These are phyloP conservation scores for Lophiotrema nucula DNA, from an alignment of 495 filamentous ascomycete genomes.

Conservation along the genomic window DNA sequence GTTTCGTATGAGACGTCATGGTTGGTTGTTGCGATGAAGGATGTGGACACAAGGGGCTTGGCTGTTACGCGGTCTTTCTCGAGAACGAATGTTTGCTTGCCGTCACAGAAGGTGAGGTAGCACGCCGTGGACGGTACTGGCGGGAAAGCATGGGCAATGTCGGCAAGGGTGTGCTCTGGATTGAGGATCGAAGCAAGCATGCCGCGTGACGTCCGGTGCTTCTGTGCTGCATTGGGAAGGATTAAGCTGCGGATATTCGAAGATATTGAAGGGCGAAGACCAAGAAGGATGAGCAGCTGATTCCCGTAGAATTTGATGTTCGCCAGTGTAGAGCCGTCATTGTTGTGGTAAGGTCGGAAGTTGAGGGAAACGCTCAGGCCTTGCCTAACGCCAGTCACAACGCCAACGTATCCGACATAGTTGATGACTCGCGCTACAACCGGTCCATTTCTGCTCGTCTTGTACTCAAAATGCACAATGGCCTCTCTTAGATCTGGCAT, in stretches of 20 bases:
- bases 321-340: constrained; percentile 35
- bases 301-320: constrained; percentile 50
- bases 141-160: constrained; percentile 40
- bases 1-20: constrained; percentile 47
- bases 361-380: constrained; percentile 63
- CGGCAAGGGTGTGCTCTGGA: neutral
- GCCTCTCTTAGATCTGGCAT: constrained; percentile 60
- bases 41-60: constrained; percentile 39
- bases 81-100: constrained; percentile 45
- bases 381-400: constrained; percentile 57
- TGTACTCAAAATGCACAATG: constrained; percentile 60
- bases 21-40: constrained; percentile 60
- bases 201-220: neutral
- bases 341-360: constrained; percentile 58
- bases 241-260: constrained; percentile 51
- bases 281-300: constrained; percentile 57
- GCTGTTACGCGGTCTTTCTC: constrained; percentile 59
- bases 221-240: constrained; percentile 30
- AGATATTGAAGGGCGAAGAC: constrained; percentile 56
- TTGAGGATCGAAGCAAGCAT: constrained; percentile 29
- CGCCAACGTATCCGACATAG: constrained; percentile 64
- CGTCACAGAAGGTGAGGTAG: constrained; percentile 59
- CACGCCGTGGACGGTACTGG: constrained; percentile 51
- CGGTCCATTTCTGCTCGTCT: constrained; percentile 36
- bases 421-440: constrained; percentile 59